Percentiles rank a stretch among this genome's conserved stretches.
phyloP scores from a whole-genome alignment of 306 rosid genomes.

The Comarum palustre region DNA sequence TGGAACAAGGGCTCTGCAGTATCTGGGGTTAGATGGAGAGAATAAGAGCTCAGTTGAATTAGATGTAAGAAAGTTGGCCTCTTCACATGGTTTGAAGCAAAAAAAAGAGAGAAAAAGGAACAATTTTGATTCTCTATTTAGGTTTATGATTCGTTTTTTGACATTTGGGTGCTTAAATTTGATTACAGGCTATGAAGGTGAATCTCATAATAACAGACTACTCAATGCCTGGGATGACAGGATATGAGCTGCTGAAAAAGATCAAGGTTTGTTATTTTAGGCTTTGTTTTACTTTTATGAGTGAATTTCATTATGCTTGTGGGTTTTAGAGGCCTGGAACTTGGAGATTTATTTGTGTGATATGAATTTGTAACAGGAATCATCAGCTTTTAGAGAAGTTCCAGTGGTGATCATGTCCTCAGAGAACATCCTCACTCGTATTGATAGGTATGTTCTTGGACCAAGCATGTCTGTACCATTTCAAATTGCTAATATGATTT shows the following conservation, averaged over 20 bases:
- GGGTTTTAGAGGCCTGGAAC: neutral
- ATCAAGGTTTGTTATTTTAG: constrained; percentile 58
- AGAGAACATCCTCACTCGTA: constrained; percentile 79
- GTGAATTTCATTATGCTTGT: neutral
- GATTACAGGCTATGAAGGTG: constrained; percentile 65
- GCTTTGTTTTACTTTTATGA: neutral
- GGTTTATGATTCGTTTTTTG: neutral
- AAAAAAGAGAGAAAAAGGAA: too few species aligned
- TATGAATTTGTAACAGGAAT: constrained; percentile 57
- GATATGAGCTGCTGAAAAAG: constrained; percentile 85
- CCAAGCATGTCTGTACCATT: neutral
- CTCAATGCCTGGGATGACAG: constrained; percentile 99
- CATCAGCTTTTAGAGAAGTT: constrained; percentile 74
- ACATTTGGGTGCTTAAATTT: constrained; percentile 23
- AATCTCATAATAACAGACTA: constrained; percentile 93
- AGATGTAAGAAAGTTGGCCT: constrained; percentile 50
- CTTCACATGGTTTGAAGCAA: neutral
- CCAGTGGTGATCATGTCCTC: constrained; percentile 98
- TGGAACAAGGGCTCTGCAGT: constrained; percentile 87
- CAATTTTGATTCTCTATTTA: neutral
- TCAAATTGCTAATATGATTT: neutral
- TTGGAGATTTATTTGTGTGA: neutral
- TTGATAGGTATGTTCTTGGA: constrained; percentile 62
- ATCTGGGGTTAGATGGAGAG: constrained; percentile 81
- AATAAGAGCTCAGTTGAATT: constrained; percentile 48